These are phyloP conservation scores for Yarrowia sp. DNA, from an alignment of 805 yeast genomes.

Conservation along the genomic window DNA sequence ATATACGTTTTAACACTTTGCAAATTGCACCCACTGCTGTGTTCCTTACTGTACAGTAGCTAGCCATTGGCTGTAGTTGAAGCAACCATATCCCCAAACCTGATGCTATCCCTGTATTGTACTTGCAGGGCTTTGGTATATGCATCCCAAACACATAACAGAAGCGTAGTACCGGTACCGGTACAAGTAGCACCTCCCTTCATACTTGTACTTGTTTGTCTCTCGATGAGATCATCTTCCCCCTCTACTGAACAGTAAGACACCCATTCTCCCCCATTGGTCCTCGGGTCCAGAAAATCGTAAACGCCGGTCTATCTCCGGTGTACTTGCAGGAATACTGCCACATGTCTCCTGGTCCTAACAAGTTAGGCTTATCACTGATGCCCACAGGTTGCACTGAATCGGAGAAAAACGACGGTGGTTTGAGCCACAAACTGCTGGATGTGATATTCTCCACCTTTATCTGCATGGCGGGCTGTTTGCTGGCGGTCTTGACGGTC, in stretches of 20 bases:
- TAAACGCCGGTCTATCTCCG: conserved; percentile 8
- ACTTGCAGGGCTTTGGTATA: no score
- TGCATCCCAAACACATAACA: no score
- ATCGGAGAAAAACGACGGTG: conserved; percentile 1
- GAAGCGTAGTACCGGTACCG: no score
- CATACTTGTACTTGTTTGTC: background rate
- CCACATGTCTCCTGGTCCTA: conserved; percentile 18
- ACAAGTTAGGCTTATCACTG: background rate
- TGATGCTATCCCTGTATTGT: no score
- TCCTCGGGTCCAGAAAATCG: conserved; percentile 17
- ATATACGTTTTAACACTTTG: no score
- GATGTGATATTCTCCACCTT: conserved; percentile 5
- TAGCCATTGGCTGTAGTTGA: no score
- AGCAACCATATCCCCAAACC: no score
- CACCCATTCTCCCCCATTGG: conserved; percentile 16
- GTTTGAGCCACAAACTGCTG: conserved; percentile 20
- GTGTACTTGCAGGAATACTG: conserved; percentile 11
- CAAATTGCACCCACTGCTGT: no score
- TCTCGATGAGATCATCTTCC: background rate
- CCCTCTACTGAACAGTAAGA: background rate
- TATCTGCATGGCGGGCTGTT: conserved; percentile 14
- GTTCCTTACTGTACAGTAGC: no score
- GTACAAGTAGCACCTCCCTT: background rate
- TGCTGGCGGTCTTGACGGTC: conserved; percentile 1
- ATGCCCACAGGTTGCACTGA: conserved; percentile 3